Evolutionary conservation across 2,329 filamentous ascomycete genomes (phyloP).

Genomic region (Didymellaceae sp.): DNA sequence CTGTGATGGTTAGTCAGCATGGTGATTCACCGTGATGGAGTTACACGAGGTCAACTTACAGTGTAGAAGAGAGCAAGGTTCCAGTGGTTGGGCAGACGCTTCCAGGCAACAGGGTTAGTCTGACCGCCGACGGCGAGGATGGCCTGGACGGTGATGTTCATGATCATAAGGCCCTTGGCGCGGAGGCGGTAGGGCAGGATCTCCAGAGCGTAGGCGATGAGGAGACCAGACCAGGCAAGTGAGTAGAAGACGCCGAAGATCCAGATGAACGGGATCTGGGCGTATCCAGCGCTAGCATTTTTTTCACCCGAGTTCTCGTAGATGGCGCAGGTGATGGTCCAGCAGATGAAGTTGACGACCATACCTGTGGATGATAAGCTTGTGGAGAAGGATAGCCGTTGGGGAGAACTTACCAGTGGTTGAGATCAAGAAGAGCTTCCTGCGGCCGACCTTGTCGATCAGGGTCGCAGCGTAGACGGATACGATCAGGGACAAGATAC

Average conservation of each 20-base stretch:
- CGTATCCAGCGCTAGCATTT: slow-evolving; percentile 44
- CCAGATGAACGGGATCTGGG: slow-evolving; percentile 56
- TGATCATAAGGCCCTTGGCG: slow-evolving; percentile 55
- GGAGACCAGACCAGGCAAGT: slow-evolving; percentile 59
- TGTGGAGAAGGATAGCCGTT: background rate
- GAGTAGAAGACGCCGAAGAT: slow-evolving; percentile 58
- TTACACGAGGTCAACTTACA: slow-evolving; percentile 5
- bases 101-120: slow-evolving; percentile 66
- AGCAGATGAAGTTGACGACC: slow-evolving; percentile 5
- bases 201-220: slow-evolving; percentile 58
- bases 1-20: slow-evolving; percentile 17
- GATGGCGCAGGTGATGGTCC: slow-evolving; percentile 45
- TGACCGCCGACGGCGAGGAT: slow-evolving; percentile 64
- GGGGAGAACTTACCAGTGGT: slow-evolving; percentile 38
- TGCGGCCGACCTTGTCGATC: slow-evolving; percentile 51
- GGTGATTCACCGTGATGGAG: background rate
- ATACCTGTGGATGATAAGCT: slow-evolving; percentile 1
- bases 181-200: slow-evolving; percentile 55
- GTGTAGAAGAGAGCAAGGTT: slow-evolving; percentile 72
- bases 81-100: slow-evolving; percentile 63
- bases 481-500: slow-evolving; percentile 49
- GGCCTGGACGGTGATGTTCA: slow-evolving; percentile 68
- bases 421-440: slow-evolving; percentile 53
- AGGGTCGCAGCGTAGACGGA: slow-evolving; percentile 37
- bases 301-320: slow-evolving; percentile 54